Conservation (phyloP, 768 basidiomycete genomes). For the Tulasnella sp. region DNA sequence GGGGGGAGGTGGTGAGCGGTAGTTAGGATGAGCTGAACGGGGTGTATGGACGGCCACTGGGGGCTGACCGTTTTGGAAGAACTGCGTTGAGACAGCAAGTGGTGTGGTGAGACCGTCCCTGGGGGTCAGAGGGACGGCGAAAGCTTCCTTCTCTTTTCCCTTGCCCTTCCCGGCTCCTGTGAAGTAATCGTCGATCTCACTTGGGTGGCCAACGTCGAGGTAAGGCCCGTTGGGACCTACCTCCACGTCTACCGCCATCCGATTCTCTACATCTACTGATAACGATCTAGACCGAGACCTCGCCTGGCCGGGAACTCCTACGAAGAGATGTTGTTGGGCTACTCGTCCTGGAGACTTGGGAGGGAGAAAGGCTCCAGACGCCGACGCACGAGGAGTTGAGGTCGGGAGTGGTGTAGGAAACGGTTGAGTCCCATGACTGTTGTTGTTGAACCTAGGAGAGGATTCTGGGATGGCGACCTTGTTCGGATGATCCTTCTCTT, state of each 20-base stretch:
- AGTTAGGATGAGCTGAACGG: background rate
- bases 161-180: conserved; percentile 8
- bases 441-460: conserved; percentile 3
- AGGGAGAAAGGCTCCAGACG: background rate
- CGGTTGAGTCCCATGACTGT: background rate
- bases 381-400: conserved; percentile 5
- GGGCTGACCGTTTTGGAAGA: background rate
- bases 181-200: background rate
- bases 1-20: background rate
- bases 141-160: conserved; percentile 10
- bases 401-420: background rate
- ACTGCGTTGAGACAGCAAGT: background rate
- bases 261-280: background rate
- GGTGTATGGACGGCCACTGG: background rate
- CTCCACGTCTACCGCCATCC: background rate
- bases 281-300: background rate
- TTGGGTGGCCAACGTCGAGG: conserved; percentile 3
- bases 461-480: background rate
- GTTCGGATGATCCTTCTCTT: conserved; percentile 3
- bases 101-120: background rate
- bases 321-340: background rate
- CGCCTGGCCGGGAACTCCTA: background rate
- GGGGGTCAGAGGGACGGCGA: conserved; percentile 6
- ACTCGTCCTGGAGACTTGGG: background rate
- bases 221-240: conserved; percentile 7